phyloP scores from a whole-genome alignment of 2,329 filamentous ascomycete species.

The Lizonia empirigonia region DNA sequence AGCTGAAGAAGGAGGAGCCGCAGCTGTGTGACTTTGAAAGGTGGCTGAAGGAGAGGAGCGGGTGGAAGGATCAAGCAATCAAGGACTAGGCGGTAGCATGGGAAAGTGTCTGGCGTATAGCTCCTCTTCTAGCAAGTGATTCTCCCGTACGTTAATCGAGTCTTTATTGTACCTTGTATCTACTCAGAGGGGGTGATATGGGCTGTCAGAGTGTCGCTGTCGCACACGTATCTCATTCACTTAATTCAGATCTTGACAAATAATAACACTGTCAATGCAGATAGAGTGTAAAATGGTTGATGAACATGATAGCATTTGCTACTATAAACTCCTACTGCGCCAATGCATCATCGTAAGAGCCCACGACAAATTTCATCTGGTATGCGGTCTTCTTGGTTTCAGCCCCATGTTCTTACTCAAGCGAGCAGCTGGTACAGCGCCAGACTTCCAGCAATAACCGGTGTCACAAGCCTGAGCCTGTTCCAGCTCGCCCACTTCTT shows the following conservation, averaged over 20 bases:
- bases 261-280: neutral
- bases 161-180: neutral
- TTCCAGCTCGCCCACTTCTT: conserved; percentile 48
- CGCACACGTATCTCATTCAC: neutral
- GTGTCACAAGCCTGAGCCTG: conserved; percentile 43
- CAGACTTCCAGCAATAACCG: conserved; percentile 41
- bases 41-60: conserved; percentile 57
- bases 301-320: neutral
- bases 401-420: neutral
- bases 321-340: neutral
- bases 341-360: neutral
- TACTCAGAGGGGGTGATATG: too few relatives aligned
- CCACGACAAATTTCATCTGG: neutral
- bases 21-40: conserved; percentile 55
- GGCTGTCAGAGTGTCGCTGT: neutral
- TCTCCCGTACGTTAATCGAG: neutral
- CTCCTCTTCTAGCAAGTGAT: neutral
- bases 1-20: conserved; percentile 52
- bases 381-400: neutral
- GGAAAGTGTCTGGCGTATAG: neutral
- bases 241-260: neutral
- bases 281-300: neutral
- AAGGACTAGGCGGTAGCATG: conserved; percentile 4
- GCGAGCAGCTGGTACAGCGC: conserved; percentile 40
- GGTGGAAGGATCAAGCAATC: conserved; percentile 40